Conservation (phyloP, 768 basidiomycete species). For the Mycena venus region DNA sequence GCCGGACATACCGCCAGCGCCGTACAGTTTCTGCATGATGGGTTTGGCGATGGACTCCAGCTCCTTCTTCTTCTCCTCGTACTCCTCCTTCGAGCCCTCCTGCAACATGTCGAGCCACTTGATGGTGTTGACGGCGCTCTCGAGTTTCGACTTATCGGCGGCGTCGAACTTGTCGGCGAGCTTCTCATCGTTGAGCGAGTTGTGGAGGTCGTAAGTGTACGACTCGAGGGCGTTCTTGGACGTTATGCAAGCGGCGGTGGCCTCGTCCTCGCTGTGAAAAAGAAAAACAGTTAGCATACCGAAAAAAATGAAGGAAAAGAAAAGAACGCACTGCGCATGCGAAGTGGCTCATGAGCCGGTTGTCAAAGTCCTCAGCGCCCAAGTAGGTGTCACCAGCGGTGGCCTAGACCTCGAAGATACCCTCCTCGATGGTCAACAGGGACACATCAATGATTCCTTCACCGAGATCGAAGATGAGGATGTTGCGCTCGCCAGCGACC, state of each 20-base stretch:
- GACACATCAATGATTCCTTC: conserved; percentile 99
- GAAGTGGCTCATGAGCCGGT: conserved; percentile 97
- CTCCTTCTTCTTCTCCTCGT: conserved; percentile 94
- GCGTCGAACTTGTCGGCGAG: conserved; percentile 90
- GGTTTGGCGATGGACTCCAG: conserved; percentile 86
- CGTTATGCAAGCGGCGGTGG: conserved; percentile 83
- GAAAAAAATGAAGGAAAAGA: background rate
- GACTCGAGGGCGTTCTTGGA: conserved; percentile 96
- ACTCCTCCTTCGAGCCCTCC: conserved; percentile 95
- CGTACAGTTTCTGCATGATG: conserved; percentile 83
- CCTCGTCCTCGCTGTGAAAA: conserved; percentile 83
- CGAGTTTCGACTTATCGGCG: conserved; percentile 87
- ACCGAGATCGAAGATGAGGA: conserved; percentile 98
- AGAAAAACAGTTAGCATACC: conserved; percentile 33
- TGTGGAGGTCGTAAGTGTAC: conserved; percentile 95
- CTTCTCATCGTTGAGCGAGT: conserved; percentile 88
- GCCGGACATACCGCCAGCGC: conserved; percentile 61
- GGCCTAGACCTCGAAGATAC: conserved; percentile 98
- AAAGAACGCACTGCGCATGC: conserved; percentile 74
- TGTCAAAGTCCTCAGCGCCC: conserved; percentile 99
- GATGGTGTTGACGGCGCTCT: conserved; percentile 84
- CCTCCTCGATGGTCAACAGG: conserved; percentile 95
- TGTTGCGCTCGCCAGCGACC: conserved; percentile 90
- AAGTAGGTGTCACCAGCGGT: conserved; percentile 98
- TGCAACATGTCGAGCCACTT: conserved; percentile 88